Evolutionary conservation across 768 basidiomycete genomes (phyloP).

Genomic region (Tylopilus rubrobrunneus): DNA sequence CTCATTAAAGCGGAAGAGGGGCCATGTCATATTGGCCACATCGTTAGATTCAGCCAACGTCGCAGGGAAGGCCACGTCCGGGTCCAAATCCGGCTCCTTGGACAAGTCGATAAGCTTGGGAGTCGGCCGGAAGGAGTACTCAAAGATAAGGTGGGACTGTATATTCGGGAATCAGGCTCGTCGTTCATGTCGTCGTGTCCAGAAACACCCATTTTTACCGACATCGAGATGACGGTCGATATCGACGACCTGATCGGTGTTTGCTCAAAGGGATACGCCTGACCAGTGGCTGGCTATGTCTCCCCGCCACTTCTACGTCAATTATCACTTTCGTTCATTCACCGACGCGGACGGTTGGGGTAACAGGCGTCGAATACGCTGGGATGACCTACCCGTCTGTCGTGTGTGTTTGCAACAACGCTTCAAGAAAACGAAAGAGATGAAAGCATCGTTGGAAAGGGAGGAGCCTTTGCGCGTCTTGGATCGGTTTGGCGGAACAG

Average conservation of each 20-base stretch:
- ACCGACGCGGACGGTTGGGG: slow-evolving; percentile 32
- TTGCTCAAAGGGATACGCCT: slow-evolving; percentile 34
- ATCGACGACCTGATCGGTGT: slow-evolving; percentile 42
- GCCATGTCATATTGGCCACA: slow-evolving; percentile 55
- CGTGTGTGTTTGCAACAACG: slow-evolving; percentile 35
- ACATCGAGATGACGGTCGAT: slow-evolving; percentile 34
- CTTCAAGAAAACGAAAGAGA: slow-evolving; percentile 28
- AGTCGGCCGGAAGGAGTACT: slow-evolving; percentile 37
- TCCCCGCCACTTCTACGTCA: slow-evolving; percentile 54
- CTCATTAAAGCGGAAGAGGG: slow-evolving; percentile 46
- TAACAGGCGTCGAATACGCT: slow-evolving; percentile 29
- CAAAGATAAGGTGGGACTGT: slow-evolving; percentile 51
- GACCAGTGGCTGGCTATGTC: slow-evolving; percentile 51
- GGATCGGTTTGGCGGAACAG: slow-evolving; percentile 45
- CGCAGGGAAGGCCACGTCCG: slow-evolving; percentile 13
- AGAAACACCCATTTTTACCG: slow-evolving; percentile 64
- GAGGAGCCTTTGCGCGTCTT: slow-evolving; percentile 30
- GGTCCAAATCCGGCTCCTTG: slow-evolving; percentile 43
- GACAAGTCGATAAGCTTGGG: slow-evolving; percentile 40
- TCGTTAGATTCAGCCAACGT: slow-evolving; percentile 33
- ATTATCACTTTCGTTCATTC: slow-evolving; percentile 46
- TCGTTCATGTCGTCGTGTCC: neutral
- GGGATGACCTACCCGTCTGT: slow-evolving; percentile 44
- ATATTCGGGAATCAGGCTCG: neutral
- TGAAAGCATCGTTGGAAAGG: slow-evolving; percentile 31